Evolutionary conservation across 1,284 basidiomycete species (phyloP), one percentile per base, ranked within the genome.

Genomic region (Takashimella koratensis): DNA sequence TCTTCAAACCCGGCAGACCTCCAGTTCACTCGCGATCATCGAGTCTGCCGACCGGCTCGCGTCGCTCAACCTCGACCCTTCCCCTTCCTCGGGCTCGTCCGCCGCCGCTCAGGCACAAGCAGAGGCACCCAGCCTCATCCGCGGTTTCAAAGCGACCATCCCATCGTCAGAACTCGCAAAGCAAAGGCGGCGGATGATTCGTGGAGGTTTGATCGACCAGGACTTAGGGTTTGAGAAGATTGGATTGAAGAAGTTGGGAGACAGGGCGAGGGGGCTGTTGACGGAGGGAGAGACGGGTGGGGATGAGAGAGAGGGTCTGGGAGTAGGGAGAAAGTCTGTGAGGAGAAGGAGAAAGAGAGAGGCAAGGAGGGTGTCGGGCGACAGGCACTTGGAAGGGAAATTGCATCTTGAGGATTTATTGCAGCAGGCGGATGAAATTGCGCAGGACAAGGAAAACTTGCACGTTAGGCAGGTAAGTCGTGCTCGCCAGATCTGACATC

Each of bases 71-170:
- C 82, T 91, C 2, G 86, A 87, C 8, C 86, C 85, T 5, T 58
- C 47, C 26, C 61, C 56, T 11, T 82, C 83, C 20, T n/a, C n/a
- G n/a, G n/a, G n/a, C 81, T 39, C 83, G 22, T 82, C 81, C 41
- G 78, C 83, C 22, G 83, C 83, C 5, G 80, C 80, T 26, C 19
- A 26, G 19, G 47, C 53, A 47, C 58, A 58, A 10, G 6, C 23
- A 23, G 60, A 60, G 25, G 81, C 84, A 65, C 84, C 90, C 50
- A 86, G 86, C 66, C 79, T 96, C 24, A 78, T 93, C 41, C 83
- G 86, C 43, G 92, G 92, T 0, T 96, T 95, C 75, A 86, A 88
- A 62, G 92, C 92, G 25, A 95, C 92, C 2, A 87, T 94, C 47
- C 92, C 92, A 8, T 89, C 86, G 66, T 84, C 90, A 25, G 86